Evolutionary conservation across 805 yeast species (phyloP), one percentile per base, ranked within the genome.

Genomic region (Ogataea glucozyma): DNA sequence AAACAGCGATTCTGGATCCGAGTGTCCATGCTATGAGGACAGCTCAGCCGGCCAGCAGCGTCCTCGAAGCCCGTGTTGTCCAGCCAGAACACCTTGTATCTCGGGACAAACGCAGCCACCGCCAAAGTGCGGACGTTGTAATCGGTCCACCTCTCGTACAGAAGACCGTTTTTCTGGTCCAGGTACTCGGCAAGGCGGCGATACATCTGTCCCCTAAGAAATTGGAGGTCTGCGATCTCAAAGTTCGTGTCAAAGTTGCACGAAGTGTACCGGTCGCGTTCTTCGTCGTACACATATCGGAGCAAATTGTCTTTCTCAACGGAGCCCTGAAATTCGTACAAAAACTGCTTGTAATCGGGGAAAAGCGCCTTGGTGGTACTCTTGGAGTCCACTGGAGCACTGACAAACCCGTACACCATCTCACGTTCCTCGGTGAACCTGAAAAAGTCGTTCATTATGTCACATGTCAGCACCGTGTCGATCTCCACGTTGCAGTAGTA

Each of bases 171-270:
- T 0, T 71, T 52, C 23, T 58, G 46, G 54, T 78, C 83, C 38
- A 78, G 49, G 54, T 54, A 63, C 13, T 74, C 59, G 51, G 79
- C 78, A 48, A 67, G 73, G 8, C 65, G 59, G 26, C 61, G 55
- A 55, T 78, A 79, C 1, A 71, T 70, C 38, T 67, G 62, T 17
- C 76, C 62, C 40, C 81, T 58, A 56, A 71, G 72, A 51, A 78
- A 77, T 46, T 74, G 65, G 44, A 79, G 57, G 53, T 74, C 75
- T 2, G 69, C 80, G 31, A 79, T 69, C 52, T 78, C 84, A 46
- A 80, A 76, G 55, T 78, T 78, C 17, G 81, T 72, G 77, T 82
- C 78, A 53, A 78, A 76, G 51, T 77, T 82, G 58, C 84, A 78
- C n/a, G 20, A 23, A 6, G 57, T 52, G 41, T 52, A 54, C 16